Evolutionary conservation across 257 asterid species (phyloP).

Genomic region (Solanum pennellii): DNA sequence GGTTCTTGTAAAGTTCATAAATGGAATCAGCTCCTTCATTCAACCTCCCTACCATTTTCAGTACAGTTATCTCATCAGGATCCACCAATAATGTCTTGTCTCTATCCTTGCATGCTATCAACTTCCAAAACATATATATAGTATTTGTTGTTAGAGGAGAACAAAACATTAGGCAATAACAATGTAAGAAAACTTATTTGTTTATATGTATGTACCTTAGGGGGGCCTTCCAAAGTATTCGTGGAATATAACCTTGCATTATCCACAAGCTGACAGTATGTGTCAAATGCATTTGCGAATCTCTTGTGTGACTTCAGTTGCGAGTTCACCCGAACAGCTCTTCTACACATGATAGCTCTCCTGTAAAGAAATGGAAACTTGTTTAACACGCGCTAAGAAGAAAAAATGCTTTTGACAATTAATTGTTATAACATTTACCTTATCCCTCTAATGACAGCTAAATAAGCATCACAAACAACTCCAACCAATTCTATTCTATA

Average conservation of each 20-base stretch:
- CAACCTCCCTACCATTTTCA: conserved; percentile 45
- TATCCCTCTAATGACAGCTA: conserved; percentile 15
- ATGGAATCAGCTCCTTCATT: conserved; percentile 67
- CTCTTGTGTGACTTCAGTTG: conserved; percentile 85
- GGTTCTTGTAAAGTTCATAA: conserved; percentile 52
- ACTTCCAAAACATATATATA: conserved; percentile 18
- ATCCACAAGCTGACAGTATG: conserved; percentile 75
- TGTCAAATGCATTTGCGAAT: conserved; percentile 69
- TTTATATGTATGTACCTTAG: conserved; percentile 42
- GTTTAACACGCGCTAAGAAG: not conserved
- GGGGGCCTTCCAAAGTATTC: conserved; percentile 77
- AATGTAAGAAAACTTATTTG: not conserved
- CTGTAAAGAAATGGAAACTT: conserved; percentile 15
- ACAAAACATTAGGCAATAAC: not conserved
- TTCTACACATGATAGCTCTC: conserved; percentile 86
- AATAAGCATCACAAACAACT: conserved; percentile 16
- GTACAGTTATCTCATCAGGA: conserved; percentile 62
- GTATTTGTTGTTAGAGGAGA: conserved; percentile 4
- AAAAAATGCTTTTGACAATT: not conserved
- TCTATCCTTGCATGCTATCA: conserved; percentile 92
- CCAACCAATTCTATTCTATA: conserved; percentile 14
- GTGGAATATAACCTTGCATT: conserved; percentile 71
- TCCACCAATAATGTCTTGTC: conserved; percentile 85
- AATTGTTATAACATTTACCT: not conserved
- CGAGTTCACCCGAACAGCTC: conserved; percentile 88